phyloP scores from a whole-genome alignment of 805 yeast genomes.

The Metschnikowia lochheadii region DNA sequence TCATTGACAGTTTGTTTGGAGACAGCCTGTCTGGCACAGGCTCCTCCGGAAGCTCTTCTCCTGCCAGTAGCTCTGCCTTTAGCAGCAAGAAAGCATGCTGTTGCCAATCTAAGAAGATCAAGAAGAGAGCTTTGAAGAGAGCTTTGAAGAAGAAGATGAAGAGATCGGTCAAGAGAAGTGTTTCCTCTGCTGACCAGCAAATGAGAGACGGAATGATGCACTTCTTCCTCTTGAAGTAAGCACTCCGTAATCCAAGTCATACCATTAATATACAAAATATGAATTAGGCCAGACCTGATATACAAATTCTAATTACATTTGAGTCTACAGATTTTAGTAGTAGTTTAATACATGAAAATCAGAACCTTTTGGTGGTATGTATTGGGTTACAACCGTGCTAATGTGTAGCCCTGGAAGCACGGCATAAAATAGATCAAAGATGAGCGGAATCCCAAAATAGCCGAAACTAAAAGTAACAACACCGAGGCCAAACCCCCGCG shows the following conservation, averaged over 20 bases:
- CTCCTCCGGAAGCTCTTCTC: conserved; percentile 4
- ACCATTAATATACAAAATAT: conserved; percentile 1
- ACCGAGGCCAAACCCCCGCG: not conserved
- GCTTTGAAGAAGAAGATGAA: conserved; percentile 20
- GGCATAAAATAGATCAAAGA: not conserved
- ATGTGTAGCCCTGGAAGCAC: too few relatives aligned
- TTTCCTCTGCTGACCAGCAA: conserved; percentile 11
- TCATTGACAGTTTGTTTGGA: conserved; percentile 12
- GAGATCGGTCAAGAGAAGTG: conserved; percentile 19
- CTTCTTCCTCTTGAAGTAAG: conserved; percentile 12
- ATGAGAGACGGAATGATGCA: conserved; percentile 12
- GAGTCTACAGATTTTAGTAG: too few relatives aligned
- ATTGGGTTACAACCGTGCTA: too few relatives aligned
- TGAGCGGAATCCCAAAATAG: not conserved
- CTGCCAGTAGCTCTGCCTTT: conserved; percentile 7
- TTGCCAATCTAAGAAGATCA: conserved; percentile 18
- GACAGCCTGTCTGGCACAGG: conserved; percentile 7
- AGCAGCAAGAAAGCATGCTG: conserved; percentile 20
- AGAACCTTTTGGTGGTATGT: too few relatives aligned
- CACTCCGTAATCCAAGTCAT: not conserved
- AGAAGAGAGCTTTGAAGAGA: conserved; percentile 23
- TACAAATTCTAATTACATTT: too few relatives aligned
- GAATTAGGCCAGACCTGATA: not conserved
- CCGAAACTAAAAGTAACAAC: not conserved
- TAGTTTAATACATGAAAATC: too few relatives aligned